Base-by-base conservation (phyloP, 495 filamentous ascomycete species). In the Copromyces sp. region DNA sequence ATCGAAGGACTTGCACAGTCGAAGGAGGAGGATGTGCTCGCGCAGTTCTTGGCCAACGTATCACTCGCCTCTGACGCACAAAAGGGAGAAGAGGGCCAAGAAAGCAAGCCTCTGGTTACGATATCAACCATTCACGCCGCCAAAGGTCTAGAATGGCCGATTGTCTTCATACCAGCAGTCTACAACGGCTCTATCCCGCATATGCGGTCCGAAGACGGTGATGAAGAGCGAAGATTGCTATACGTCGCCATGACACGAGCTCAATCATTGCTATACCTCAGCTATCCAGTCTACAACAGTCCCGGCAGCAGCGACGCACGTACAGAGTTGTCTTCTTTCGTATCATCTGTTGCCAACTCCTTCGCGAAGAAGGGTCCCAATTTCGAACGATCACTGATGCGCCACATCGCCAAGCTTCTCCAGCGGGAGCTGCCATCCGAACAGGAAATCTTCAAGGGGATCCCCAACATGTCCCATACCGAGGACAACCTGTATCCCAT, bases 241-340 rank as follows among this genome's bases (percentile, higher is more conserved):
- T 99, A 98, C 79, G 96, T 99, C 7, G 96, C 95, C 9, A 99
- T 99, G 96, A 99, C 96, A 5, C 86, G 95, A 82, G 95, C 96
- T 2, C 90, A 98, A 79, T 90, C 88, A 8, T 82, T 99, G 40
- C 84, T 99, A n/a, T 98, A 98, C 76, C 86, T 98, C 69, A 97
- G 93, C 77, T 92, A 90, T 71, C 94, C 96, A 1, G 79, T 87
- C 32, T 81, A 80, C 71, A 74, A 74, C 53, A 78, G 78, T 17
- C 73, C 74, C 8, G 77, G 78, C 12, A 80, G 73, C 16, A 79
- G 79, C 20, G 80, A 82, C 35, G 5, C 35, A 69, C 71, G 76
- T 39, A 75, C 78, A 24, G 78, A 82, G 38, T 53, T 84, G 2
- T 86, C 84, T 0, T 77, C 80, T 14, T 86, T 86, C 53, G 73